phyloP scores from a whole-genome alignment of 2,329 filamentous ascomycete genomes.

The Calonectria pauciramosa region DNA sequence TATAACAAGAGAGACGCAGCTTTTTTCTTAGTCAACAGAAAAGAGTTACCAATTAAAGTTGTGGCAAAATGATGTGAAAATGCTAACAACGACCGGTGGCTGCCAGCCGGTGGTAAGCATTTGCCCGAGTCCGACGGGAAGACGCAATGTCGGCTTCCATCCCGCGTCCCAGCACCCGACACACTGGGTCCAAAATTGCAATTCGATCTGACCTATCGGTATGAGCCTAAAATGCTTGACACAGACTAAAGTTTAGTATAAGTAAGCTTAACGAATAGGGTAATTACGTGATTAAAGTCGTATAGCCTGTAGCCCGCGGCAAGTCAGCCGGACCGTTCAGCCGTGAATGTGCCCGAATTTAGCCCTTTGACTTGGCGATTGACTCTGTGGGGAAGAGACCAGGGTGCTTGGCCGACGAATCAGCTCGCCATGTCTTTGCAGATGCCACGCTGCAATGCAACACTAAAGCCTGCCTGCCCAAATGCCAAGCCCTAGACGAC shows the following conservation, averaged over 20 bases:
- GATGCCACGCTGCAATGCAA: not conserved
- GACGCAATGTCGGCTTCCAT: not conserved
- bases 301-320: not conserved
- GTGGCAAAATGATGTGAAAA: no score
- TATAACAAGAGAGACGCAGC: no score
- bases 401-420: not conserved
- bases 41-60: no score
- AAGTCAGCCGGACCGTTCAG: constrained; percentile 10
- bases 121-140: constrained; percentile 7
- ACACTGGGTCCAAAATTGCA: not conserved
- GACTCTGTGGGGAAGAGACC: not conserved
- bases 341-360: not conserved
- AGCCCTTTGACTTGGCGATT: not conserved
- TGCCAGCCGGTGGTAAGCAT: not conserved
- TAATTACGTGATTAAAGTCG: not conserved
- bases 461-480: not conserved
- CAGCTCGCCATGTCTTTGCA: not conserved
- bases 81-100: no score
- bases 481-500: constrained; percentile 1
- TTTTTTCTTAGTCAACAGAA: no score
- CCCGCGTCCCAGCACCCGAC: not conserved
- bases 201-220: not conserved
- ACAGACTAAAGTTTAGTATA: not conserved
- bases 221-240: not conserved
- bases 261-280: constrained; percentile 8